These are phyloP conservation scores for Ophiognomonia clavigignenti-juglandacearum DNA, from an alignment of 2,329 filamentous ascomycete species.

Conservation along the genomic window DNA sequence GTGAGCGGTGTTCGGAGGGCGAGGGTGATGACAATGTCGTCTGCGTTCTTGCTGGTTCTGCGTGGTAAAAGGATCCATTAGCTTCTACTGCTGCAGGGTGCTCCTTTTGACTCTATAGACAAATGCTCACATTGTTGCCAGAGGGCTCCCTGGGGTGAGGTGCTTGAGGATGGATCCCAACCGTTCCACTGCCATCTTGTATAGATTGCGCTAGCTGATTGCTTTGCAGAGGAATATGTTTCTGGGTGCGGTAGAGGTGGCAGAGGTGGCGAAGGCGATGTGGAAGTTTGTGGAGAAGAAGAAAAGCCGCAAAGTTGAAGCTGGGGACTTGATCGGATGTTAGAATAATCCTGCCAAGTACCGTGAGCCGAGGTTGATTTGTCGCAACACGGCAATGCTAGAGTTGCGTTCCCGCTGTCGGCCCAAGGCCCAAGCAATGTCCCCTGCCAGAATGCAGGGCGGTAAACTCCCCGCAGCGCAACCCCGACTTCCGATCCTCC, in stretches of 20 bases:
- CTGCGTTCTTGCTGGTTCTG: slow-evolving; percentile 86
- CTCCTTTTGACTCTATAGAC: too few relatives aligned
- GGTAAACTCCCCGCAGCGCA: neutral
- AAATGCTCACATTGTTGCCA: slow-evolving; percentile 69
- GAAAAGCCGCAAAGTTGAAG: neutral
- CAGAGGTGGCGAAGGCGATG: neutral
- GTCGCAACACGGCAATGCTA: neutral
- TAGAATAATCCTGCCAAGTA: neutral
- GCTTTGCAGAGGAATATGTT: neutral
- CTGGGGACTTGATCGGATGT: too few relatives aligned
- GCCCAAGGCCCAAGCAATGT: neutral
- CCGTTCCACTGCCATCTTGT: slow-evolving; percentile 76
- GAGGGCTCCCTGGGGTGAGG: slow-evolving; percentile 66
- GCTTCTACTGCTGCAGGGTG: too few relatives aligned
- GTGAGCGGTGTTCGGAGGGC: slow-evolving; percentile 83
- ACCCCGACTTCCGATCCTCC: neutral
- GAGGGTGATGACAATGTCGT: slow-evolving; percentile 94
- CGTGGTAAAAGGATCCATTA: slow-evolving; percentile 20
- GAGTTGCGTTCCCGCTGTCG: neutral
- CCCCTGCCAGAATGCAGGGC: too few relatives aligned
- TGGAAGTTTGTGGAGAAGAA: neutral
- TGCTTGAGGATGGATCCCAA: slow-evolving; percentile 86
- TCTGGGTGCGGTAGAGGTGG: neutral
- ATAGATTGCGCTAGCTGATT: neutral
- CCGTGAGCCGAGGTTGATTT: slow-evolving; percentile 8